These are phyloP conservation scores for Aureobasidium mangrovei DNA, from an alignment of 2,329 filamentous ascomycete genomes.

Conservation along the genomic window DNA sequence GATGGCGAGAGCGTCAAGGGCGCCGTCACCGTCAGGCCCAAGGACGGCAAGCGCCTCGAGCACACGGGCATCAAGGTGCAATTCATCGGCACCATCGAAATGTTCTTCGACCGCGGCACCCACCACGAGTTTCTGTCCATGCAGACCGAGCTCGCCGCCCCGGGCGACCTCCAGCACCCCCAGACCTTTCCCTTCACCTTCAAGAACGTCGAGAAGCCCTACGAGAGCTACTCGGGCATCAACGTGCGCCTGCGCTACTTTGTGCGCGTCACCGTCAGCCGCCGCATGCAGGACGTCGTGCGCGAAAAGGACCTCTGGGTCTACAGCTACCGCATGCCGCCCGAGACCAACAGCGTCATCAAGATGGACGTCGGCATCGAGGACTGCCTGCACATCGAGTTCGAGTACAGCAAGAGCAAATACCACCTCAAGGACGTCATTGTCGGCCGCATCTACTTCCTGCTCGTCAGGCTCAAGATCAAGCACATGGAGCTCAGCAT, in stretches of 20 bases:
- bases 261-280: conserved; percentile 88
- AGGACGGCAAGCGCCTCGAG: conserved; percentile 95
- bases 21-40: conserved; percentile 86
- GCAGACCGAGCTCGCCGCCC: conserved; percentile 91
- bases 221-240: conserved; percentile 99
- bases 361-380: conserved; percentile 99
- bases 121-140: conserved; percentile 98
- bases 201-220: conserved; percentile 99
- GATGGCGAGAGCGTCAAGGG: conserved; percentile 98
- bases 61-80: conserved; percentile 99
- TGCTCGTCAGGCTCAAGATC: conserved; percentile 94
- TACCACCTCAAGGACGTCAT: conserved; percentile 99
- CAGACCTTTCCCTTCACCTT: conserved; percentile 99
- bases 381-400: conserved; percentile 98
- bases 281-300: conserved; percentile 95
- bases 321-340: conserved; percentile 95
- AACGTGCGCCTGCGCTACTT: conserved; percentile 99
- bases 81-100: conserved; percentile 98
- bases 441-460: conserved; percentile 95
- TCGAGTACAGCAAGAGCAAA: conserved; percentile 98
- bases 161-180: conserved; percentile 94
- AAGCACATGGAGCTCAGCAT: conserved; percentile 99
- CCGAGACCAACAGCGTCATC: conserved; percentile 96
- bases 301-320: conserved; percentile 99
- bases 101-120: conserved; percentile 99